phyloP scores from a whole-genome alignment of 805 yeast species.

The Cyberlindnera maritima region DNA sequence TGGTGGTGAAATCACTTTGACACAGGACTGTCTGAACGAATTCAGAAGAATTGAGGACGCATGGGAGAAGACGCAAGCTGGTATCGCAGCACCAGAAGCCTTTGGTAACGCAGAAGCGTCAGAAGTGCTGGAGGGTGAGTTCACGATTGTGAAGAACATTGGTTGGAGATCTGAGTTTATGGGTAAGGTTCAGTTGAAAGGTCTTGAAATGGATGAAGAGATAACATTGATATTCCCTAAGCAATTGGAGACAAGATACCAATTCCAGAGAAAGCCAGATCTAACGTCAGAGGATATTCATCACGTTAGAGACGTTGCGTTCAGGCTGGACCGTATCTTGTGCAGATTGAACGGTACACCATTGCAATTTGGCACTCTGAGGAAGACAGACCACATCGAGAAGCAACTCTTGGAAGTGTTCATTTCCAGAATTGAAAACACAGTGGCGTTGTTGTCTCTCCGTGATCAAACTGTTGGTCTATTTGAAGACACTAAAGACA shows the following conservation, averaged over 20 bases:
- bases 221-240: conserved; percentile 78
- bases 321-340: conserved; percentile 57
- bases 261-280: conserved; percentile 35
- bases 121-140: conserved; percentile 61
- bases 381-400: conserved; percentile 40
- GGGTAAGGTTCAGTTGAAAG: conserved; percentile 90
- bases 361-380: conserved; percentile 19
- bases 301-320: conserved; percentile 51
- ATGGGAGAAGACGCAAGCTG: conserved; percentile 10
- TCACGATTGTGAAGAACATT: conserved; percentile 58
- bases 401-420: conserved; percentile 59
- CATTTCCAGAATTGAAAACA: conserved; percentile 66
- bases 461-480: conserved; percentile 37
- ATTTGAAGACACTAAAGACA: conserved; percentile 14
- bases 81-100: conserved; percentile 35
- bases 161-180: conserved; percentile 67
- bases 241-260: conserved; percentile 57
- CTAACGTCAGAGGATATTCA: conserved; percentile 41
- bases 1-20: conserved; percentile 95
- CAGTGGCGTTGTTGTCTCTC: conserved; percentile 43
- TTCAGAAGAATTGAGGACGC: conserved; percentile 49
- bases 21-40: conserved; percentile 77
- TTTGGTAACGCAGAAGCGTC: conserved; percentile 47
- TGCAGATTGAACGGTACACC: conserved; percentile 47
- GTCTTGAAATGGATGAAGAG: conserved; percentile 88